These are phyloP conservation scores for Mucor sp. DNA, from an alignment of 371 early-diverging fungal genomes.

Conservation along the genomic window DNA sequence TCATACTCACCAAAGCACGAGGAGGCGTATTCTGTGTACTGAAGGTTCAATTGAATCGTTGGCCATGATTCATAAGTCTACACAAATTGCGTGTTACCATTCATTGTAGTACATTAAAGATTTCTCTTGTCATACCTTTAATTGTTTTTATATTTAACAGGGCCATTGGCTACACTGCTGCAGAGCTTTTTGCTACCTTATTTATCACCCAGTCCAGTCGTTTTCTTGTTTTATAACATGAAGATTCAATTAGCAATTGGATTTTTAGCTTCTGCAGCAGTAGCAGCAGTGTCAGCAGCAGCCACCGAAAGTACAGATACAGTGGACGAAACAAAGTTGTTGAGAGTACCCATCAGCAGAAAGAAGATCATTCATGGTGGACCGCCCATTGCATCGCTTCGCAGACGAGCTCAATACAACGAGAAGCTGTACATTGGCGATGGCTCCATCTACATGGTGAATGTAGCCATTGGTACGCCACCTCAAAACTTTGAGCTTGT, in stretches of 20 bases:
- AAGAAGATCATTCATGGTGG: not conserved
- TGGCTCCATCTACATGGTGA: slow-evolving; percentile 26
- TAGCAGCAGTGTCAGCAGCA: not conserved
- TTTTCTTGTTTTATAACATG: not conserved
- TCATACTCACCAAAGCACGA: not conserved
- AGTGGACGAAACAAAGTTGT: not conserved
- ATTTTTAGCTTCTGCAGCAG: not conserved
- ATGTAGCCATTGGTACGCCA: slow-evolving; percentile 39
- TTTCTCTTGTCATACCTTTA: not conserved
- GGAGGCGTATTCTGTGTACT: not conserved
- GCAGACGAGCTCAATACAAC: slow-evolving; percentile 5
- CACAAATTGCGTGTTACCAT: not conserved
- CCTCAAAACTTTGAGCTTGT: slow-evolving; percentile 35
- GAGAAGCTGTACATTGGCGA: slow-evolving; percentile 24
- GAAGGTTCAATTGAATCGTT: not conserved
- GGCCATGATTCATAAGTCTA: not conserved
- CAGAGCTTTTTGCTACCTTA: not conserved
- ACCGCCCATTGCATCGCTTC: not conserved
- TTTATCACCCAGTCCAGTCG: not conserved
- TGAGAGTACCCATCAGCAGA: slow-evolving; percentile 9
- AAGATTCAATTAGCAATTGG: not conserved
- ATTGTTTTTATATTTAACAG: not conserved
- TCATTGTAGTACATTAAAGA: not conserved
- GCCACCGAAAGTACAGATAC: not conserved
- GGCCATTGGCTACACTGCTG: not conserved